These are phyloP conservation scores for Hippophae rhamnoides DNA, from an alignment of 306 rosid genomes.

Conservation along the genomic window DNA sequence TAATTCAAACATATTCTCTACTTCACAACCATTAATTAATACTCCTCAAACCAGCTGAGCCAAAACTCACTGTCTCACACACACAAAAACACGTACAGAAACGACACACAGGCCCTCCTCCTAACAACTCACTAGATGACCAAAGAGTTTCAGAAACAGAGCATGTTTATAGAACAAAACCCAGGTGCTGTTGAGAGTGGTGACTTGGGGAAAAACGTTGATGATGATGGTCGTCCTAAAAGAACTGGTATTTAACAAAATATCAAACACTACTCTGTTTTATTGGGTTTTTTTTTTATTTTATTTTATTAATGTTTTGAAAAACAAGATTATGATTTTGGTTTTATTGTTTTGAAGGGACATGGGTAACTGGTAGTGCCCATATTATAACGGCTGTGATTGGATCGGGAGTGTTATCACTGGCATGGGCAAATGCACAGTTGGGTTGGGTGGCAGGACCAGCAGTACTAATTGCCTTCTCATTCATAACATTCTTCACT, in stretches of 20 bases:
- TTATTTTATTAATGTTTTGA: not conserved
- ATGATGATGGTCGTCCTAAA: conserved; percentile 70
- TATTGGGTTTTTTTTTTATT: no score
- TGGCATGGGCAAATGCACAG: conserved; percentile 93
- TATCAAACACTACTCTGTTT: no score
- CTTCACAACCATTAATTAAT: not conserved
- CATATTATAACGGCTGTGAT: conserved; percentile 95
- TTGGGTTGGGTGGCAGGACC: conserved; percentile 95
- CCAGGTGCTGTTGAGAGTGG: conserved; percentile 27
- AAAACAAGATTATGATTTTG: not conserved
- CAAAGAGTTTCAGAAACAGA: conserved; percentile 37
- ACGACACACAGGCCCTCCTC: not conserved
- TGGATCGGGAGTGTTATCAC: conserved; percentile 87
- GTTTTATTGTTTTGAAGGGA: conserved; percentile 35
- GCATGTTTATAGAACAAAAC: conserved; percentile 56
- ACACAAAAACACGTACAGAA: not conserved
- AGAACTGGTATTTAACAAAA: conserved; percentile 51
- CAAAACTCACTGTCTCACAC: not conserved
- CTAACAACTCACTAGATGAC: conserved; percentile 15
- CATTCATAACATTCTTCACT: conserved; percentile 79
- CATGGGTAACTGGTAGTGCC: conserved; percentile 95
- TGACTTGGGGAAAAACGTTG: conserved; percentile 41
- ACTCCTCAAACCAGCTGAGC: not conserved
- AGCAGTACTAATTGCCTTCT: conserved; percentile 66
- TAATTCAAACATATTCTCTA: conserved; percentile 13